A percentile compares a stretch with the other conserved stretches of the same genome.
Conservation (phyloP, 257 asterid genomes). For the Salvia rosmarinus region DNA sequence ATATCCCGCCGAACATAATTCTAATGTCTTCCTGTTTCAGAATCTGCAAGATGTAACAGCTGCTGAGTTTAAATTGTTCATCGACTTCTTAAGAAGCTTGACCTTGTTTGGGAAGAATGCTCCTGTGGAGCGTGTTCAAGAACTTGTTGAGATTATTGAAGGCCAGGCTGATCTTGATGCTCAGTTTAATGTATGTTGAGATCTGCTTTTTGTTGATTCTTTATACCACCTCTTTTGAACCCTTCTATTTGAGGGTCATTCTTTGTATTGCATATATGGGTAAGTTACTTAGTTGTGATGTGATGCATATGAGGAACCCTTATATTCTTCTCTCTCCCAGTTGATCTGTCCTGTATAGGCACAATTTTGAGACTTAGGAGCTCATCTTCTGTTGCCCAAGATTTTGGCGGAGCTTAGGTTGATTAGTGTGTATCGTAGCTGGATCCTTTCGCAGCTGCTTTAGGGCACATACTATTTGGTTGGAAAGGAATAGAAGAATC, state of each 20-base stretch:
- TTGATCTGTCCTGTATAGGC: background rate
- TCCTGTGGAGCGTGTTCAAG: slow-evolving; percentile 82
- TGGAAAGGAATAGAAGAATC: background rate
- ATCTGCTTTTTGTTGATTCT: slow-evolving; percentile 15
- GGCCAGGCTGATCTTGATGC: slow-evolving; percentile 99
- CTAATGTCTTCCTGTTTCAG: slow-evolving; percentile 51
- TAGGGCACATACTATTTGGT: background rate
- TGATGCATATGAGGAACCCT: background rate
- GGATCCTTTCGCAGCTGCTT: background rate
- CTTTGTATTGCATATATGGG: slow-evolving; percentile 23
- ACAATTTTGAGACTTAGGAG: background rate
- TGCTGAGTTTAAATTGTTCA: slow-evolving; percentile 80
- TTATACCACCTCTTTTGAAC: slow-evolving; percentile 8
- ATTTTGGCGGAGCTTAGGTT: background rate
- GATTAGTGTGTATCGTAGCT: background rate
- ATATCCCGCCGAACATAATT: background rate
- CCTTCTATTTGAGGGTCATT: slow-evolving; percentile 15
- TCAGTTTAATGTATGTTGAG: slow-evolving; percentile 70
- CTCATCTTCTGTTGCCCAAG: background rate
- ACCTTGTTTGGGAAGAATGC: slow-evolving; percentile 84
- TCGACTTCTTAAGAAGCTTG: slow-evolving; percentile 90
- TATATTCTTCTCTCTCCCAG: background rate
- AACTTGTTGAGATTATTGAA: slow-evolving; percentile 95
- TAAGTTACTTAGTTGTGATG: background rate
- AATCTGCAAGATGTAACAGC: slow-evolving; percentile 94